A percentile compares a stretch with the other conserved stretches of the same genome.
Conservation (phyloP, 2,329 filamentous ascomycete genomes). For the Beauveria bassiana region DNA sequence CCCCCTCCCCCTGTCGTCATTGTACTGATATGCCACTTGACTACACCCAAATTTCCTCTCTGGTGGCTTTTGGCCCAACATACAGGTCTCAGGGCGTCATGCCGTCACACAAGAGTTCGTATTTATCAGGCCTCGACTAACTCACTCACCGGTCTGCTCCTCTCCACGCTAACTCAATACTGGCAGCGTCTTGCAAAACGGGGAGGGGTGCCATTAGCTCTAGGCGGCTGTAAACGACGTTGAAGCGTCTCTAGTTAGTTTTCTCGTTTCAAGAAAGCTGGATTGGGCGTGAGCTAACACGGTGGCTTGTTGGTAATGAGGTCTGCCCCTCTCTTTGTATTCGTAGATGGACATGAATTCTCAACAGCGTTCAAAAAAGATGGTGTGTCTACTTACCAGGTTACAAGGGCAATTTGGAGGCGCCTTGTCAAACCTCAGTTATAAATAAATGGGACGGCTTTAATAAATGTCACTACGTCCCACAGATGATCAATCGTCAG, state of each 20-base stretch:
- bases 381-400: slow-evolving; percentile 4
- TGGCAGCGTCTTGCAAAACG: not conserved
- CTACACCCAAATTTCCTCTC: not conserved
- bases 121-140: not conserved
- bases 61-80: not conserved
- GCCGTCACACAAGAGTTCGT: not conserved
- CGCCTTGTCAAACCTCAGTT: not conserved
- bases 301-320: not conserved
- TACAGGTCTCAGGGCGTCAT: not conserved
- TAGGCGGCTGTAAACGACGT: not conserved
- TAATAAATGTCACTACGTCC: not conserved
- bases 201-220: not conserved
- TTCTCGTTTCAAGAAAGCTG: not conserved
- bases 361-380: not conserved
- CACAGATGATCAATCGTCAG: not conserved
- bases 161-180: not conserved
- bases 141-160: not conserved
- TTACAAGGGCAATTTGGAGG: not conserved
- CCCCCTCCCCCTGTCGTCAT: no score
- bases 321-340: not conserved
- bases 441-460: not conserved
- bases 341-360: not conserved
- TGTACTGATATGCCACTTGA: not conserved
- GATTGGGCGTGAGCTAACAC: not conserved
- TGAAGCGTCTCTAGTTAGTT: not conserved